phyloP scores from a whole-genome alignment of 371 early-diverging fungal species.

The Syncephalastrum racemosum region DNA sequence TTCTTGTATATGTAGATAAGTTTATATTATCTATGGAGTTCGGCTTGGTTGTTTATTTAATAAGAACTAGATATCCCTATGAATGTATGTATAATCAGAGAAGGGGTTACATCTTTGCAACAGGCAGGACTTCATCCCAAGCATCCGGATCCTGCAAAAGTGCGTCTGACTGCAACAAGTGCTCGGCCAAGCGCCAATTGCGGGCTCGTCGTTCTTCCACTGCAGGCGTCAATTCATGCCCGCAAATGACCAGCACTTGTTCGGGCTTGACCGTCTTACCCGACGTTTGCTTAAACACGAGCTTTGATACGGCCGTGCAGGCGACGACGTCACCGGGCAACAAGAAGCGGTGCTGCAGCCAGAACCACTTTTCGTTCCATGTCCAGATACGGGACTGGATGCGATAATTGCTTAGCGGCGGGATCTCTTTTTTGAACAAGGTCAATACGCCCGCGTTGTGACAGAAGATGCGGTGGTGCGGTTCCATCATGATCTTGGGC shows the following conservation, averaged over 20 bases:
- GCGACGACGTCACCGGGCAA: slow-evolving; percentile 19
- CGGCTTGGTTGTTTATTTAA: too few relatives aligned
- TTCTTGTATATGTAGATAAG: too few relatives aligned
- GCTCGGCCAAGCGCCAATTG: slow-evolving; percentile 22
- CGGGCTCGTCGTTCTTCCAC: slow-evolving; percentile 26
- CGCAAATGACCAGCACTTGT: slow-evolving; percentile 33
- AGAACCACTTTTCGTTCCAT: slow-evolving; percentile 61
- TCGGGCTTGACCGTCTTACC: slow-evolving; percentile 44
- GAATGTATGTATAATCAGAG: too few relatives aligned
- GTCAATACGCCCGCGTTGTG: slow-evolving; percentile 42
- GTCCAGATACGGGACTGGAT: slow-evolving; percentile 55
- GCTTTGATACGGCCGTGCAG: slow-evolving; percentile 34
- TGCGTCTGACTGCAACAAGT: slow-evolving; percentile 26
- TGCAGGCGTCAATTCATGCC: slow-evolving; percentile 27
- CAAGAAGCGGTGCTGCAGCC: slow-evolving; percentile 42
- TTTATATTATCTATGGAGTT: too few relatives aligned
- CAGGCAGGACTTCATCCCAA: slow-evolving; percentile 12
- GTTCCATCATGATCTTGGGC: slow-evolving; percentile 43
- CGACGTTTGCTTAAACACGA: slow-evolving; percentile 42
- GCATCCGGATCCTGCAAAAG: slow-evolving; percentile 19
- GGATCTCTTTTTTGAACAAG: slow-evolving; percentile 57
- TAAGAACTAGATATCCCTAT: too few relatives aligned
- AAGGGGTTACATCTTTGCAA: slow-evolving; percentile 10
- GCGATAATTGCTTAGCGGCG: slow-evolving; percentile 49
- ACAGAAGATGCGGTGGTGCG: slow-evolving; percentile 28